Evolutionary conservation across 495 filamentous ascomycete species (phyloP), one percentile per base, ranked within the genome.

Genomic region (Chaetomidium leptoderma): DNA sequence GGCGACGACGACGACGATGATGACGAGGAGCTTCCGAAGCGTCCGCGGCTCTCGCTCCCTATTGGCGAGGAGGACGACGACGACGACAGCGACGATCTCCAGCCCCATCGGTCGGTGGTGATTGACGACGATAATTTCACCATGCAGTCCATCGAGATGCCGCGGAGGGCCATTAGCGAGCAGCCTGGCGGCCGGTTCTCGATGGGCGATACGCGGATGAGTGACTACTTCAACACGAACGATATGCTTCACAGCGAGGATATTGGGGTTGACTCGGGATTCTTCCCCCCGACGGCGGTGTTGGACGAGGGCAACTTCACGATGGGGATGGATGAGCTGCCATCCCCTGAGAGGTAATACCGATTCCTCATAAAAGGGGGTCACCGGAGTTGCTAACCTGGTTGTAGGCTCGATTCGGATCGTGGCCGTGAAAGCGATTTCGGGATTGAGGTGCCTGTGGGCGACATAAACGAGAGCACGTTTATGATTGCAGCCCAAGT

Each of bases 61-160:
- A 68, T 91, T n/a, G 85, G 84, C 29, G 75, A 72, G 17, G 76
- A 76, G 6, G 83, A 86, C 27, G 84, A 81, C 8, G 84, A 81
- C 8, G 55, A 63, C 54, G 81, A 78, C 21, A 77, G 81, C 44
- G 71, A 76, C 21, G 81, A 83, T 33, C 73, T 83, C 49, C 75
- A 77, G 17, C 84, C 87, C 9, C 86, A 88, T 40, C 77, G 78
- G 53, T 86, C 84, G 47, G 74, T 83, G 36, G 77, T 81, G 6
- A 70, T 89, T 36, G 87, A 87, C 29, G 85, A 88, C 30, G 86
- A 87, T 32, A 83, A 89, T 60, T 77, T 81, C 35, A 91, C 88
- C 1, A 74, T 81, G 46, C 78, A 76, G 56, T 88, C 86, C 21
- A 78, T 92, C 32, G 89, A 92, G 69, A 74, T 87, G 44, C 80